Base-by-base conservation (phyloP, 2,329 filamentous ascomycete species). In the Ophiognomonia clavigignenti-juglandacearum region DNA sequence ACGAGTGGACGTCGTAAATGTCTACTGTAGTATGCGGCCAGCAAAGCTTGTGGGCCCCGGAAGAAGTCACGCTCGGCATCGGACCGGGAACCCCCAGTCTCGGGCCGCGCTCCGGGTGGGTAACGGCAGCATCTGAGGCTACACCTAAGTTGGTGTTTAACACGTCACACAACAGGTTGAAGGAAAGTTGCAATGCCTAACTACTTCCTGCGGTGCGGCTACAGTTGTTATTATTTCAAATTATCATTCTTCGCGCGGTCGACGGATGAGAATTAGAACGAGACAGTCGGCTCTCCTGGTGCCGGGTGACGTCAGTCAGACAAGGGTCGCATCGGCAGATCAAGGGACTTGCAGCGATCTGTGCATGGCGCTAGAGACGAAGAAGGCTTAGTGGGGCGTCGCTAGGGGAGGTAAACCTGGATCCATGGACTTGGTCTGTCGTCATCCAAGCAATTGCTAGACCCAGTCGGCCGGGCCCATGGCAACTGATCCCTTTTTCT, bases 281-380 rank as follows among this genome's bases (percentile, higher is more conserved):
- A n/a, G n/a, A n/a, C n/a, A n/a, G n/a, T n/a, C n/a, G n/a, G n/a
- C n/a, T n/a, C n/a, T n/a, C n/a, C n/a, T n/a, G n/a, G n/a, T n/a
- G n/a, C 22, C n/a, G 18, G 20, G n/a, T 42, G 39, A 42, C 39
- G 39, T 42, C 39, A 42, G 19, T 16, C 24, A n/a, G 18, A 23
- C 26, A 31, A 19, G 18, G 18, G n/a, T n/a, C 34, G 27, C 27
- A 22, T 13, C 19, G 32, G 32, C 32, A 35, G 32, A 35, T 35
- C 27, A 16, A 22, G 39, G 39, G 29, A 19, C 27, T 32, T 35
- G n/a, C 32, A 20, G n/a, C 32, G 32, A 35, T 35, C 39, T 41
- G 27, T 31, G 19, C n/a, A 8, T 6, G 8, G 27, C 18, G 18
- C 18, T 29, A 40, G 18, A 16, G 10, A 14, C 39, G 14, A 19